Evolutionary conservation across 371 early-diverging fungal species (phyloP).

Genomic region (Actinomortierella wolfii): DNA sequence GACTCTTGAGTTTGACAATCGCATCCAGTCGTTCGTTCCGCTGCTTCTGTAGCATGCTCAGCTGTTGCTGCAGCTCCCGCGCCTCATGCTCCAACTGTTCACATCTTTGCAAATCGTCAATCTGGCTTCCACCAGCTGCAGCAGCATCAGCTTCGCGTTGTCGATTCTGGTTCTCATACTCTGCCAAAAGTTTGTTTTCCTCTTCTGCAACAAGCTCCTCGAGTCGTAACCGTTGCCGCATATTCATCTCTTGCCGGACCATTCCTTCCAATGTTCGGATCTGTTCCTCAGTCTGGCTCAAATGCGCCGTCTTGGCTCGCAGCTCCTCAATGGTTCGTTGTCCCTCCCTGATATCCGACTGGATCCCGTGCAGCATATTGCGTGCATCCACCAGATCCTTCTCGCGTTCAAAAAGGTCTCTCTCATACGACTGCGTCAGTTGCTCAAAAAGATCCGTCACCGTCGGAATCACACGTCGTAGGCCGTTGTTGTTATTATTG

Average conservation of each 20-base stretch:
- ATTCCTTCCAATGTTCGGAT: constrained; percentile 23
- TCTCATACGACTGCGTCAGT: constrained; percentile 43
- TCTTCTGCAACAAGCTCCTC: constrained; percentile 24
- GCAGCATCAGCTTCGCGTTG: constrained; percentile 4
- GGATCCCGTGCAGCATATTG: constrained; percentile 31
- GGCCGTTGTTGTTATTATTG: not conserved
- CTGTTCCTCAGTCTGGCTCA: constrained; percentile 30
- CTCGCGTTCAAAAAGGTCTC: constrained; percentile 60
- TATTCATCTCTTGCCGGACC: constrained; percentile 37
- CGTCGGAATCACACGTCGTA: constrained; percentile 33
- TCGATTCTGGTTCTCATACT: constrained; percentile 15
- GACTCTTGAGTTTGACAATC: constrained; percentile 40
- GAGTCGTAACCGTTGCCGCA: constrained; percentile 35
- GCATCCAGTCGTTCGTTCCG: constrained; percentile 39
- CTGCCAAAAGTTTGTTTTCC: constrained; percentile 17
- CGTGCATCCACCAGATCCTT: constrained; percentile 55
- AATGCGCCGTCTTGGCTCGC: constrained; percentile 22
- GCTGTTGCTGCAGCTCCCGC: constrained; percentile 9
- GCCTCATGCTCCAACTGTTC: constrained; percentile 29
- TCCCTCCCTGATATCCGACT: constrained; percentile 35
- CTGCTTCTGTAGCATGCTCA: constrained; percentile 21
- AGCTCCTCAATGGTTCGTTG: constrained; percentile 23
- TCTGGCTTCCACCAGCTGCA: not conserved
- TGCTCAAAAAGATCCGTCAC: constrained; percentile 44
- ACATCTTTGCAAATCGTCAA: not conserved